Conservation (phyloP, 2,329 filamentous ascomycete species). For the Dothideomycetes sp. region DNA sequence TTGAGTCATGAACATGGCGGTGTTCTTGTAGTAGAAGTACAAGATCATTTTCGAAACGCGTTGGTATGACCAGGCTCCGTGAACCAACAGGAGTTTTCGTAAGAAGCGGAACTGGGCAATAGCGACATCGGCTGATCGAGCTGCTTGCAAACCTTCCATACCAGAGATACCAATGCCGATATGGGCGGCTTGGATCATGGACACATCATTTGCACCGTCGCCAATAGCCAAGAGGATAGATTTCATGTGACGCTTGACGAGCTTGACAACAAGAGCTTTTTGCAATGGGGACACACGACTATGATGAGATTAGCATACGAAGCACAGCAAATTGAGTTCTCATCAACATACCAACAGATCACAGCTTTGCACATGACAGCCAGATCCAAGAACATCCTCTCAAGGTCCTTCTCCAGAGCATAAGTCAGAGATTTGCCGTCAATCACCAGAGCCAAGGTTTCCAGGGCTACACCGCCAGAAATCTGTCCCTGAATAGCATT, state of each 20-base stretch:
- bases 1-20: slow-evolving; percentile 95
- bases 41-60: slow-evolving; percentile 93
- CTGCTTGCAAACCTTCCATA: slow-evolving; percentile 91
- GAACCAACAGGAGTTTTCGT: slow-evolving; percentile 85
- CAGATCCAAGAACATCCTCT: slow-evolving; percentile 86
- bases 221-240: slow-evolving; percentile 90
- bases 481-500: slow-evolving; percentile 81
- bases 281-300: slow-evolving; percentile 94
- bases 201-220: slow-evolving; percentile 98
- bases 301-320: slow-evolving; percentile 1
- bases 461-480: slow-evolving; percentile 65
- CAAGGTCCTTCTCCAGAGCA: slow-evolving; percentile 85
- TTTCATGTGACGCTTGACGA: slow-evolving; percentile 91
- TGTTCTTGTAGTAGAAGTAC: slow-evolving; percentile 99
- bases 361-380: slow-evolving; percentile 98
- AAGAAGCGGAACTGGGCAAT: slow-evolving; percentile 95
- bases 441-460: slow-evolving; percentile 84
- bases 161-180: slow-evolving; percentile 97
- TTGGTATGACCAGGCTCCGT: slow-evolving; percentile 96
- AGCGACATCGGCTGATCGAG: slow-evolving; percentile 87
- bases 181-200: slow-evolving; percentile 98
- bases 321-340: no score
- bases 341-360: slow-evolving; percentile 61
- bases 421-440: slow-evolving; percentile 93
- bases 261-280: slow-evolving; percentile 94